phyloP scores from a whole-genome alignment of 768 basidiomycete species.

The Serendipita sp. region DNA sequence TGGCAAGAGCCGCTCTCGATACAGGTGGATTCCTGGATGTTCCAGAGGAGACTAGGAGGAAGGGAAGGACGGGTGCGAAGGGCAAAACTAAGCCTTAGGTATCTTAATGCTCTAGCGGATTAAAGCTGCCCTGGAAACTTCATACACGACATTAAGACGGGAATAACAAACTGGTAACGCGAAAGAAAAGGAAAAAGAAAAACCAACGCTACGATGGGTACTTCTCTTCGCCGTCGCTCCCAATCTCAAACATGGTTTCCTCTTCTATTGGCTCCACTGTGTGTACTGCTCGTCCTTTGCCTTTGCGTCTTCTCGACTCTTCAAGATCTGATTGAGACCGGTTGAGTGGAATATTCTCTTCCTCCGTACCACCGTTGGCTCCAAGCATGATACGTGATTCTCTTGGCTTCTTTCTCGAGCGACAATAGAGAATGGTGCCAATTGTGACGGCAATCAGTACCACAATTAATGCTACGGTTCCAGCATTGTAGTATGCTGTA shows the following conservation, averaged over 20 bases:
- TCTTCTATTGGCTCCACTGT: conserved; percentile 11
- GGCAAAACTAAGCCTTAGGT: too few species aligned
- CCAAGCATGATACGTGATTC: conserved; percentile 16
- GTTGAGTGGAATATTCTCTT: conserved; percentile 61
- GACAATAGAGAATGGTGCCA: conserved; percentile 67
- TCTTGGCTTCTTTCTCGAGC: conserved; percentile 27
- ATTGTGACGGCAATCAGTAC: conserved; percentile 51
- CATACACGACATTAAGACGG: too few species aligned
- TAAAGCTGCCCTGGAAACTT: too few species aligned
- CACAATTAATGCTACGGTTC: conserved; percentile 72
- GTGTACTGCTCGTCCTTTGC: conserved; percentile 20
- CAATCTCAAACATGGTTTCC: conserved; percentile 28
- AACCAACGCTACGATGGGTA: conserved; percentile 11
- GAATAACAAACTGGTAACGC: too few species aligned
- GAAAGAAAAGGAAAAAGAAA: too few species aligned
- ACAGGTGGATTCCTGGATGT: conserved; percentile 68
- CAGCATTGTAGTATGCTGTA: conserved; percentile 86
- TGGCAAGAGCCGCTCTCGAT: conserved; percentile 80
- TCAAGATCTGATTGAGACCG: conserved; percentile 9
- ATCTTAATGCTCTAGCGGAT: too few species aligned
- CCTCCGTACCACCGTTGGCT: conserved; percentile 26
- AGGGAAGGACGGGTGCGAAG: conserved; percentile 3
- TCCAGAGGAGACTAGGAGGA: conserved; percentile 16
- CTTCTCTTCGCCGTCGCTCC: conserved; percentile 30
- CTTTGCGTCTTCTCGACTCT: conserved; percentile 16